Evolutionary conservation across 768 basidiomycete species (phyloP).

Genomic region (Hortiboletus flavorubellus): DNA sequence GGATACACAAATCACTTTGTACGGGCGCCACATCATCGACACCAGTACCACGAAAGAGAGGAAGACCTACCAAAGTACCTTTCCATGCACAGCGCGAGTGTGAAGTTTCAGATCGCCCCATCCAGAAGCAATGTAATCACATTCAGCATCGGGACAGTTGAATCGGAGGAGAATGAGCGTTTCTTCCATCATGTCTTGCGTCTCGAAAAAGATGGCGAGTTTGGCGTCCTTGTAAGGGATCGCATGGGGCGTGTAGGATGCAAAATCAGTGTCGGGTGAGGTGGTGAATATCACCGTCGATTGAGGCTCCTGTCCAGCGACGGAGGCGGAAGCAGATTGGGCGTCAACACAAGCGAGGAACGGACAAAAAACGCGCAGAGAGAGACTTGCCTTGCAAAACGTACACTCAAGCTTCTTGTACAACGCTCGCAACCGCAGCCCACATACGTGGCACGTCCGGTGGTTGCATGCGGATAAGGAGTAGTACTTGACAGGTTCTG

Average conservation of each 20-base stretch:
- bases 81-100: constrained; percentile 68
- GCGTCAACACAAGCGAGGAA: neutral
- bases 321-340: too few relatives aligned
- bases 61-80: constrained; percentile 69
- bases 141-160: constrained; percentile 87
- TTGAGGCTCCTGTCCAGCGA: constrained; percentile 59
- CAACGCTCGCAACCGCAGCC: constrained; percentile 79
- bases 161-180: constrained; percentile 87
- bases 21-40: neutral
- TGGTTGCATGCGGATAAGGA: constrained; percentile 90
- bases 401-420: constrained; percentile 95
- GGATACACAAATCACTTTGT: constrained; percentile 78
- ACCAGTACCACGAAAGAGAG: too few relatives aligned
- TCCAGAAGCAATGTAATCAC: constrained; percentile 78
- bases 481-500: constrained; percentile 89
- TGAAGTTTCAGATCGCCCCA: constrained; percentile 92
- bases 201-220: constrained; percentile 83
- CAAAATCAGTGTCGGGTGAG: constrained; percentile 58
- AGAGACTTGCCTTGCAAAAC: constrained; percentile 83
- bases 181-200: constrained; percentile 92
- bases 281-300: constrained; percentile 69
- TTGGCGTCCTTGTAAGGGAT: constrained; percentile 68
- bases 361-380: neutral
- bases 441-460: constrained; percentile 92
- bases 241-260: constrained; percentile 51